Evolutionary conservation across 768 basidiomycete species (phyloP).

Genomic region (Tylopilus vinaceipallidus): DNA sequence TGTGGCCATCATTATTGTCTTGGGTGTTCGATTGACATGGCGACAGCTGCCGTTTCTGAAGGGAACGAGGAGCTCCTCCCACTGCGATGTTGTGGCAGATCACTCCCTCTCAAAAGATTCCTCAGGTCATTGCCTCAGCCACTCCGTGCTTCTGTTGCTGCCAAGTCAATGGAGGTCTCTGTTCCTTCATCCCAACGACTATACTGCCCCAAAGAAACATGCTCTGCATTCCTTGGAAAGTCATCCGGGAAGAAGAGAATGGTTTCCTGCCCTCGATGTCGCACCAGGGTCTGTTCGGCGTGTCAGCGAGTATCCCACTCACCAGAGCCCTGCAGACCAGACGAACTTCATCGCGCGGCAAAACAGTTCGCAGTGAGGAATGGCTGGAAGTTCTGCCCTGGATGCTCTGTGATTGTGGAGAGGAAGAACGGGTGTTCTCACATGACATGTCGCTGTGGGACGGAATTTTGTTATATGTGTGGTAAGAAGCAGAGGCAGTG

Average conservation of each 20-base stretch:
- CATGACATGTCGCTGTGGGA: background rate
- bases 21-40: background rate
- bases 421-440: background rate
- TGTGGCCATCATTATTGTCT: background rate
- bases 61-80: background rate
- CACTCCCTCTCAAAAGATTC: background rate
- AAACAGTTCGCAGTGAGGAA: background rate
- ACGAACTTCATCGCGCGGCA: background rate
- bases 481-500: too few relatives aligned
- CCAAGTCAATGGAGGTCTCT: background rate
- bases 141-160: background rate
- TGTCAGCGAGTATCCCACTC: background rate
- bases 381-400: conserved; percentile 1
- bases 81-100: background rate
- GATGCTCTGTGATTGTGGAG: background rate
- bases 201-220: background rate
- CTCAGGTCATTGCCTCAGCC: background rate
- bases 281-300: background rate
- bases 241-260: background rate
- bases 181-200: background rate
- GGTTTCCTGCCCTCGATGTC: background rate
- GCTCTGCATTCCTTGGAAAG: background rate
- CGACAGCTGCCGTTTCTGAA: background rate
- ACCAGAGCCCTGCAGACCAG: background rate
- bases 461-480: background rate